phyloP scores from a whole-genome alignment of 2,329 filamentous ascomycete species.

The Penicillium janthinellum region DNA sequence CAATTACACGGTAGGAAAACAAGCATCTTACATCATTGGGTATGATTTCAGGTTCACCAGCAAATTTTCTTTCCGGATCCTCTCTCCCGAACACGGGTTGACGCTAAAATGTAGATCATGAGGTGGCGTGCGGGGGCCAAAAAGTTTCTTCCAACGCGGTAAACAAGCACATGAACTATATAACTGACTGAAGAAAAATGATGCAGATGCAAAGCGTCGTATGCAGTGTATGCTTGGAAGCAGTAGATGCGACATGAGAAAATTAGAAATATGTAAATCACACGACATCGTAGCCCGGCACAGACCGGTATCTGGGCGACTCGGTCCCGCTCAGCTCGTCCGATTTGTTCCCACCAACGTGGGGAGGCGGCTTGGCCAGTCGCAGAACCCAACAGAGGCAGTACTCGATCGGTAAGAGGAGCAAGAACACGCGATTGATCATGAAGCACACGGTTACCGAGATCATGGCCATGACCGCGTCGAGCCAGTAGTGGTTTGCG shows the following conservation, averaged over 20 bases:
- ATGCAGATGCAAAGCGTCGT: neutral
- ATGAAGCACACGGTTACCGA: conserved; percentile 52
- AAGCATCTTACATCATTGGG: neutral
- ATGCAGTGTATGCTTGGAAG: neutral
- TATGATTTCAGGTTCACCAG: neutral
- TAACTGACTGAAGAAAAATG: neutral
- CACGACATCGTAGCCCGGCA: conserved; percentile 3
- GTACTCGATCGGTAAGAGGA: conserved; percentile 56
- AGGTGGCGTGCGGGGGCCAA: neutral
- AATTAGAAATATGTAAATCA: neutral
- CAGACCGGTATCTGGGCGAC: neutral
- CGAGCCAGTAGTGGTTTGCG: conserved; percentile 62
- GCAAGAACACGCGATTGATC: conserved; percentile 53
- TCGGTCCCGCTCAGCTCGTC: neutral
- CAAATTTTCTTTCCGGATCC: neutral
- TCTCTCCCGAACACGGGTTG: neutral
- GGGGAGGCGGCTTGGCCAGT: conserved; percentile 51
- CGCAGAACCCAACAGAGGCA: conserved; percentile 52
- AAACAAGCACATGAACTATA: neutral
- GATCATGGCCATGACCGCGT: conserved; percentile 54
- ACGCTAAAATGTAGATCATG: conserved; percentile 1
- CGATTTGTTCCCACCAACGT: conserved; percentile 3
- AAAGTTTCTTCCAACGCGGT: neutral
- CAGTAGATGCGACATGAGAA: neutral
- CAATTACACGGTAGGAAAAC: neutral